Base-by-base conservation (phyloP, 108 stramenopile species). In the Parietichytrium sp. region DNA sequence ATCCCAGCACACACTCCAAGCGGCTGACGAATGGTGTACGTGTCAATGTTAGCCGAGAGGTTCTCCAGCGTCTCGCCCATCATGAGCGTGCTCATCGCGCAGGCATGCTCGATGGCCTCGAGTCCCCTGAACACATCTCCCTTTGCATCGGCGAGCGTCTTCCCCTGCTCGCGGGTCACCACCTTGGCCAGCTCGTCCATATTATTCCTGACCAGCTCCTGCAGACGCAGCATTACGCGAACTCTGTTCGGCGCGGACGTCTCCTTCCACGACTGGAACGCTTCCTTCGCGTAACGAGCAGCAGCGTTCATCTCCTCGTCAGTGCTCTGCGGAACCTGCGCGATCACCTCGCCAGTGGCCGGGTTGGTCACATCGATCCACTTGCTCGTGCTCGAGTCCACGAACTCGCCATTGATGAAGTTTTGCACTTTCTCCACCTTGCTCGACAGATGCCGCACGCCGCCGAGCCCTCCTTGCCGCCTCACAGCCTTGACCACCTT, bases 101-200 rank as follows among this genome's bases (percentile, higher is more conserved):
- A 90, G 42, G 90, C 86, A 18, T 90, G 83, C 88, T 98, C 97
- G 7, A 98, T 95, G 16, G 96, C 93, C 87, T 98, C 97, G 54
- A 96, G 83, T 29, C 96, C 97, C 18, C 96, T 90, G 90, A 95
- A 96, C 33, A 98, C 92, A 81, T 98, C 96, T 3, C 96, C 97
- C 81, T 93, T 50, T 6, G 96, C 97, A 85, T 99, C 98, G 27
- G 94, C 93, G 7, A 93, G 87, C 83, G 97, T 98, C 90, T 98
- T 98, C 15, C 98, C 97, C 78, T 97, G 96, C 86, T 99, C 97
- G 8, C 52, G 80, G 13, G 95, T 95, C 55, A 98, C 94, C 31
- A 96, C 72, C 36, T 84, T 82, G 1, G 96, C 96, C 77, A 98
- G 79, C 82, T 95, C 95, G 50, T 92, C 51, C 26, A 93, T 88